A percentile compares a stretch with the other conserved stretches of the same genome.
Evolutionary conservation across 2,329 filamentous ascomycete genomes (phyloP).

Genomic region (Parafenestella ontariensis): DNA sequence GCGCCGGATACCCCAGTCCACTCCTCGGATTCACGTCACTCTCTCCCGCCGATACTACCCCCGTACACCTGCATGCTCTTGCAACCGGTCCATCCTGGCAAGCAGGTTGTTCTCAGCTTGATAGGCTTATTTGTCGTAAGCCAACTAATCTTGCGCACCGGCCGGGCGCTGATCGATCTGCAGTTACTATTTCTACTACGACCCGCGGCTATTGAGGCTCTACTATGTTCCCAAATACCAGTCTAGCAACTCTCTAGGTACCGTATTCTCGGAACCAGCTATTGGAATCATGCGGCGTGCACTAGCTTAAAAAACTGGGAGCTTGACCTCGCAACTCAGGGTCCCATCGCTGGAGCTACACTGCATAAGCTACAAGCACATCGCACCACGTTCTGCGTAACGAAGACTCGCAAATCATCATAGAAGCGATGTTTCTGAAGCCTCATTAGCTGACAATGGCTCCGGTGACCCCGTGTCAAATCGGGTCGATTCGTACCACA

Average conservation of each 20-base stretch:
- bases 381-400: conserved; percentile 14
- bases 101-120: conserved; percentile 4
- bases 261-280: neutral
- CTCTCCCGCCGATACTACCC: conserved; percentile 18
- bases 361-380: conserved; percentile 7
- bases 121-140: conserved; percentile 5
- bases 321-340: conserved; percentile 4
- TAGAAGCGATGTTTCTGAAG: neutral
- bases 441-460: conserved; percentile 16
- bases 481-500: conserved; percentile 4
- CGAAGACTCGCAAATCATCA: conserved; percentile 2
- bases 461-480: conserved; percentile 5
- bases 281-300: neutral
- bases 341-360: conserved; percentile 10
- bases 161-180: conserved; percentile 13
- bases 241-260: conserved; percentile 3
- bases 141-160: conserved; percentile 1
- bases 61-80: conserved; percentile 11
- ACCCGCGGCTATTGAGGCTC: neutral
- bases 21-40: conserved; percentile 23
- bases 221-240: neutral
- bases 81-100: neutral
- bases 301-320: neutral
- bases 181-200: conserved; percentile 4
- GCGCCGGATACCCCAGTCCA: conserved; percentile 14